Conservation (phyloP, 2,329 filamentous ascomycete genomes). For the Bertia moriformis region DNA sequence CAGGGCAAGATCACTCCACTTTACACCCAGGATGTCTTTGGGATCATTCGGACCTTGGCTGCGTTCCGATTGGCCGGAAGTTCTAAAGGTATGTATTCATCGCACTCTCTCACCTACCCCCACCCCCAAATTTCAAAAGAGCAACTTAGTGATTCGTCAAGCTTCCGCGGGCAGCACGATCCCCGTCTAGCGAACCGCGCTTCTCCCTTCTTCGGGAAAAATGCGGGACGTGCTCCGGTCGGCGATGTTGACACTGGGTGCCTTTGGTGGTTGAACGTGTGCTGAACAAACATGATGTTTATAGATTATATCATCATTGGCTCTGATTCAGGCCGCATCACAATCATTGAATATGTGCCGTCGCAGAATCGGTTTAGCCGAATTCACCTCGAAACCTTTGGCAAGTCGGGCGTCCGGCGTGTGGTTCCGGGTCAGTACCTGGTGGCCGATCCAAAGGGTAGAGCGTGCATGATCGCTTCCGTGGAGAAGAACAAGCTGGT, state of each 20-base stretch:
- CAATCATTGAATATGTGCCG: slow-evolving; percentile 81
- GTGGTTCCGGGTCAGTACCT: slow-evolving; percentile 94
- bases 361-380: slow-evolving; percentile 76
- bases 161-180: slow-evolving; percentile 1
- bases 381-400: slow-evolving; percentile 91
- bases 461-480: slow-evolving; percentile 85
- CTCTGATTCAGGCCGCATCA: slow-evolving; percentile 88
- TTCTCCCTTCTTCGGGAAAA: neutral
- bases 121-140: neutral
- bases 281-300: neutral
- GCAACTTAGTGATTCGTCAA: slow-evolving; percentile 1
- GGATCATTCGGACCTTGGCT: slow-evolving; percentile 79
- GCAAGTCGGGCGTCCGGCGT: slow-evolving; percentile 85
- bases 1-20: slow-evolving; percentile 77
- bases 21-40: slow-evolving; percentile 86
- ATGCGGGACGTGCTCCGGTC: neutral
- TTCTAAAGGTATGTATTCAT: slow-evolving; percentile 69
- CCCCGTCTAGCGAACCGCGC: neutral
- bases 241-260: neutral
- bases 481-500: slow-evolving; percentile 99
- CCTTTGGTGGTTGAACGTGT: neutral
- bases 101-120: neutral
- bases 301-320: slow-evolving; percentile 90
- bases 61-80: slow-evolving; percentile 86
- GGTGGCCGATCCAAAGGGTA: slow-evolving; percentile 85